These are phyloP conservation scores for Ustilago bromivora DNA, from an alignment of 1,284 basidiomycete genomes.

Conservation along the genomic window DNA sequence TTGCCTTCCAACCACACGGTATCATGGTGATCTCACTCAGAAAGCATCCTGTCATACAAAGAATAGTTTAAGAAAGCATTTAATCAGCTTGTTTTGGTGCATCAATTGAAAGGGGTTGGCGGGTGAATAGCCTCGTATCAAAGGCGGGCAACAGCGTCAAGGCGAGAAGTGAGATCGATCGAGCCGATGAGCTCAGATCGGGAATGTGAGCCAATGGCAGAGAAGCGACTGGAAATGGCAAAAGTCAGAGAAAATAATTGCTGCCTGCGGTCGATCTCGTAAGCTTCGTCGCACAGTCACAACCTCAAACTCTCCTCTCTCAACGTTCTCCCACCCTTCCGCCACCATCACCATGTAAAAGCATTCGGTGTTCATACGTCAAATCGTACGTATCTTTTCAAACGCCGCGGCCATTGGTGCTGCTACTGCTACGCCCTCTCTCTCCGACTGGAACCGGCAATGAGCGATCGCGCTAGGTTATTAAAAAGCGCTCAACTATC, in stretches of 20 bases:
- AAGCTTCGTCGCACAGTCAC: constrained; percentile 16
- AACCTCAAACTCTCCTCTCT: background rate
- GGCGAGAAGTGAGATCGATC: constrained; percentile 12
- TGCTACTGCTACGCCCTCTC: background rate
- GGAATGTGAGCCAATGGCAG: background rate
- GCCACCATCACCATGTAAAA: constrained; percentile 26
- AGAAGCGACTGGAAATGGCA: constrained; percentile 2
- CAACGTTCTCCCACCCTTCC: background rate
- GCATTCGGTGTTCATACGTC: background rate
- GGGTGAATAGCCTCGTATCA: background rate
- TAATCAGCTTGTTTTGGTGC: background rate
- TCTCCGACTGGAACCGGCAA: constrained; percentile 31
- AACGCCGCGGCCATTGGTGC: background rate
- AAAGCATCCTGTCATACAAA: background rate
- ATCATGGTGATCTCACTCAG: background rate
- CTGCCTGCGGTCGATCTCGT: constrained; percentile 29
- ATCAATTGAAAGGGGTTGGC: background rate
- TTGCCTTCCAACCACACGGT: background rate
- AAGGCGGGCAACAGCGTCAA: background rate
- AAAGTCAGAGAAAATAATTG: background rate
- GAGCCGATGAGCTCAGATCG: constrained; percentile 1
- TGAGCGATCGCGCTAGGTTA: constrained; percentile 60
- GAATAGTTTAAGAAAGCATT: background rate
- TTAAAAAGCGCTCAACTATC: constrained; percentile 55
- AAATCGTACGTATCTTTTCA: constrained; percentile 21